Evolutionary conservation across 2,329 filamentous ascomycete species (phyloP), one percentile per base, ranked within the genome.

Genomic region (Capronia americana): DNA sequence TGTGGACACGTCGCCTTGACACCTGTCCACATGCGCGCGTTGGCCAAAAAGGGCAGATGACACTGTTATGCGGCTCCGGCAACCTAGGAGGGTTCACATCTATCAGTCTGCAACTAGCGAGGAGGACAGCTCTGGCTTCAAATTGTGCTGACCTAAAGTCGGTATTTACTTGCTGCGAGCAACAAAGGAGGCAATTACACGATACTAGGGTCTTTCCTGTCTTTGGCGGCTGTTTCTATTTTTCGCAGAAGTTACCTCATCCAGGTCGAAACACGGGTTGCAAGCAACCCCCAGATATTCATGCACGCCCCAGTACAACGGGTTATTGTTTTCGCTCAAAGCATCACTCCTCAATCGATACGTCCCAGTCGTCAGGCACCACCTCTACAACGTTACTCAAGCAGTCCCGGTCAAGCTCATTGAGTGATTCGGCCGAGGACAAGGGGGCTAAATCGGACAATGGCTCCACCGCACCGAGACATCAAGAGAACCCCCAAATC

Each of bases 11-110:
- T 12, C 2, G 48, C 8, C 23, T 26, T 28, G 48, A 23, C 11
- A 2, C 4, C n/a, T 11, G 20, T 51, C 12, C 48, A 44, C 24
- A 10, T 26, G 10, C 14, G 10, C 24, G 23, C 8, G 14, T 26
- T 24, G 5, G 26, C 5, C 3, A 8, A 28, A 11, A 51, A 28
- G 20, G 24, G 48, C 48, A 51, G 48, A 59, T 59, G 57, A 59
- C 26, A 20, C 10, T 30, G 23, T 20, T 51, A 17, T 32, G 11
- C 24, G 20, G 41, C 41, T 26, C 17, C 12, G 57, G 41, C 51
- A 57, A 51, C 55, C 32, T 57, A 38, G 51, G 41, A 26, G 20
- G 20, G 5, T 56, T 61, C 20, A 51, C 38, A 24, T 53, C 57
- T 55, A 4, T 30, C 51, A 17, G 38, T 61, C 7, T 14, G 24